Conservation (phyloP, 306 rosid species). For the Begonia masoniana region DNA sequence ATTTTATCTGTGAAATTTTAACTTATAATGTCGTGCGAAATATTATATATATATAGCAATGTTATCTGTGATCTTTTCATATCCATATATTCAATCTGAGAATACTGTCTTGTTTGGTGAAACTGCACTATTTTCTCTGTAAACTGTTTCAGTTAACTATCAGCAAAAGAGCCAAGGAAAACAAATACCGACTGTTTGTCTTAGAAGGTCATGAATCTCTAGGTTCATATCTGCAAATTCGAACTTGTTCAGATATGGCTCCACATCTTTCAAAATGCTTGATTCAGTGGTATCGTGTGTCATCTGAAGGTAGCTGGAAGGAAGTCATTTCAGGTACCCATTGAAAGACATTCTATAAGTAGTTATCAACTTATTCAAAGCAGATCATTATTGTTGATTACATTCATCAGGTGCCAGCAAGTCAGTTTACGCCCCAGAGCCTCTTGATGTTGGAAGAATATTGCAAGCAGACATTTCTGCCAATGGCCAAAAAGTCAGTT, state of each 20-base stretch:
- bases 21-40: too few relatives aligned
- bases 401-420: conserved; percentile 52
- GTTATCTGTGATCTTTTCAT: too few relatives aligned
- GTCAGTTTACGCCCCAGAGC: conserved; percentile 73
- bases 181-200: conserved; percentile 32
- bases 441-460: conserved; percentile 82
- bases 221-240: conserved; percentile 54
- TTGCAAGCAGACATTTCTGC: conserved; percentile 64
- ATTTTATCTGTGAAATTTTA: too few relatives aligned
- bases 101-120: too few relatives aligned
- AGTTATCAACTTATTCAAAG: too few relatives aligned
- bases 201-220: conserved; percentile 70
- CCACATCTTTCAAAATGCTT: conserved; percentile 55
- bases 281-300: conserved; percentile 88
- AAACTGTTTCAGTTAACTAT: conserved; percentile 43
- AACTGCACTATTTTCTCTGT: too few relatives aligned
- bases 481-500: conserved; percentile 42
- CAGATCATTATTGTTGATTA: conserved; percentile 5
- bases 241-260: conserved; percentile 45
- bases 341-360: background rate
- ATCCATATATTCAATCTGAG: too few relatives aligned
- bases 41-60: too few relatives aligned
- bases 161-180: conserved; percentile 70
- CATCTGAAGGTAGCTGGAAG: conserved; percentile 73
- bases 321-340: conserved; percentile 69